Base-by-base conservation (phyloP, 768 basidiomycete genomes). In the Suillus variegatus region DNA sequence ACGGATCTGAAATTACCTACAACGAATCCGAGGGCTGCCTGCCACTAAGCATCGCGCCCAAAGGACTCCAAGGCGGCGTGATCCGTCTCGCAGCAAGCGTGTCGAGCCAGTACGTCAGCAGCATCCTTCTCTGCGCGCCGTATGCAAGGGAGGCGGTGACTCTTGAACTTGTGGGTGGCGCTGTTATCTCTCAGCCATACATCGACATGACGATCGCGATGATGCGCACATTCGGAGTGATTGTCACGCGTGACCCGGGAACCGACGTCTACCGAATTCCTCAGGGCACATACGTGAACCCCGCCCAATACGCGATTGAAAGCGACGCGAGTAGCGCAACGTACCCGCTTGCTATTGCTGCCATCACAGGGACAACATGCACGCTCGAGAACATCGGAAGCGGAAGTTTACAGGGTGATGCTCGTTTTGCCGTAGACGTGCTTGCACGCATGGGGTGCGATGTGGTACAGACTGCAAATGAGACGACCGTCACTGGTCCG, bases 181-280 rank as follows among this genome's bases (percentile, higher is more conserved):
- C 93, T 66, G 97, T 99, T 73, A 98, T 99, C 75, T 97, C 95
- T 6, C 97, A 99, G 79, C 95, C 95, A 0, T 99, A 99, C 81
- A 99, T 99, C 77, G 96, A 99, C 80, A 98, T 99, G 97, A 99
- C 97, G 10, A 91, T 97, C 70, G 89, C 95, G 10, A 97, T 99
- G 91, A 99, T 99, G 97, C 83, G 83, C 67, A 87, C 91, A 9
- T 99, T 99, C 74, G 97, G 95, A 4, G 82, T 98, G 66, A 70
- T 82, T 10, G 96, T 95, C 58, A 78, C 79, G 20, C 86, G 97
- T 56, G 93, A 92, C 69, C 69, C 83, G 0, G 76, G 72, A 36
- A 85, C 86, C 0, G 90, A 98, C 74, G 80, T 93, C 40, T 99
- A 99, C 78, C 86, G 88, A 68, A 95, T 99, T 64, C 97, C 97